phyloP scores from a whole-genome alignment of 768 basidiomycete species.

The Kwoniella newhampshirensis region DNA sequence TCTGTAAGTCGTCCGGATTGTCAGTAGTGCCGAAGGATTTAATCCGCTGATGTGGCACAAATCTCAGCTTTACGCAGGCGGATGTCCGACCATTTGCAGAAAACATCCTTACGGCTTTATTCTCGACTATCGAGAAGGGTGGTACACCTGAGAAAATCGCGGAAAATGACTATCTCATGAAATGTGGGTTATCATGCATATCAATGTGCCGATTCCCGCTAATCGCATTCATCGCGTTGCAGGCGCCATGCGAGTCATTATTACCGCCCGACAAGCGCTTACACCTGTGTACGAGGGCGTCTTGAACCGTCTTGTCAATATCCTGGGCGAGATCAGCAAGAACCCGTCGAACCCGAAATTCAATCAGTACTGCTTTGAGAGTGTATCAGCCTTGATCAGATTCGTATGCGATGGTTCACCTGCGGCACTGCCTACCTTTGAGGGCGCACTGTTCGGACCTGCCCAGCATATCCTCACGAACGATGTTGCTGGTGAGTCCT shows the following conservation, averaged over 20 bases:
- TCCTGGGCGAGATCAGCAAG: conserved; percentile 83
- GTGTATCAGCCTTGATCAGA: conserved; percentile 90
- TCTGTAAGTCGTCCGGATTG: conserved; percentile 64
- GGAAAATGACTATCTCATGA: conserved; percentile 97
- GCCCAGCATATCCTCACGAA: conserved; percentile 85
- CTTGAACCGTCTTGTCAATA: conserved; percentile 72
- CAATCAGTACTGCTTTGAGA: conserved; percentile 96
- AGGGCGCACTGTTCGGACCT: conserved; percentile 76
- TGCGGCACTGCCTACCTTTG: conserved; percentile 69
- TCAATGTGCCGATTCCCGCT: not conserved
- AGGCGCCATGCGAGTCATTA: conserved; percentile 92
- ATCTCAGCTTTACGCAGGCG: conserved; percentile 74
- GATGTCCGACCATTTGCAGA: conserved; percentile 84
- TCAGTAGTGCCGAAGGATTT: not conserved
- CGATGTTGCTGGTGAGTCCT: conserved; percentile 79
- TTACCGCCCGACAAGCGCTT: conserved; percentile 79
- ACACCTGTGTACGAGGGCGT: conserved; percentile 66
- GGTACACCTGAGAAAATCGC: conserved; percentile 86
- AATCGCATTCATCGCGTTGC: not conserved
- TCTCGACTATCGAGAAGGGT: conserved; percentile 75
- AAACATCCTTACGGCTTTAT: conserved; percentile 64
- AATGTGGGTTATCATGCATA: conserved; percentile 62
- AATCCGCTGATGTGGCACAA: not conserved
- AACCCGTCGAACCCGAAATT: conserved; percentile 98
- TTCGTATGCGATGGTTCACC: conserved; percentile 76